A percentile compares a stretch with the other conserved stretches of the same genome.
phyloP scores from a whole-genome alignment of 1,284 basidiomycete genomes.

The Fomitopsis palustris region DNA sequence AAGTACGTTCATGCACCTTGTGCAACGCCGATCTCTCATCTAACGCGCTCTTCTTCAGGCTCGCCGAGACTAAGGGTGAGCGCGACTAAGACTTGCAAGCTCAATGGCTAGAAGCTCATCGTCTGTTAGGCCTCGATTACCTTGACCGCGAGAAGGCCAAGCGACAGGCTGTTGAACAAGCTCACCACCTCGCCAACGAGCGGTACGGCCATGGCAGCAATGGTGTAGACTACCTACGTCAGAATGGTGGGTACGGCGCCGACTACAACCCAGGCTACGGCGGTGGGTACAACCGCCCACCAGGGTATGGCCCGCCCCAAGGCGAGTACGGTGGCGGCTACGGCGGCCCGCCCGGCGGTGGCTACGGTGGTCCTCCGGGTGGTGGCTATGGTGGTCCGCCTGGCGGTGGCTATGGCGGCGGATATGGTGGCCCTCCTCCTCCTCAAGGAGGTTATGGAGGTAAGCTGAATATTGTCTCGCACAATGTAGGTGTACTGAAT shows the following conservation, averaged over 20 bases:
- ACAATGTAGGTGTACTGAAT: not conserved
- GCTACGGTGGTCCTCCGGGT: not conserved
- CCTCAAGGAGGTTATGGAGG: not conserved
- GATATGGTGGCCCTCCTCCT: too few relatives aligned
- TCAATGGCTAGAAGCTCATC: not conserved
- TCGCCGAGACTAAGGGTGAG: not conserved
- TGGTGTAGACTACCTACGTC: not conserved
- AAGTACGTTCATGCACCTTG: not conserved
- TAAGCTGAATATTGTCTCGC: not conserved
- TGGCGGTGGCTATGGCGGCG: not conserved
- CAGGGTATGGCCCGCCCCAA: not conserved
- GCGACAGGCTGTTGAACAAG: not conserved
- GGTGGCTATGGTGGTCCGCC: not conserved
- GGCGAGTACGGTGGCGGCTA: not conserved
- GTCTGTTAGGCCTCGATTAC: not conserved
- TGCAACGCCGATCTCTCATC: too few relatives aligned
- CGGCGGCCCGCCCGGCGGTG: not conserved
- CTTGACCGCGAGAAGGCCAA: not conserved
- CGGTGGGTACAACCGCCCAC: not conserved
- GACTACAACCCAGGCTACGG: not conserved
- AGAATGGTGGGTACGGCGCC: not conserved
- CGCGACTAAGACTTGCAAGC: not conserved
- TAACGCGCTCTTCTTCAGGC: not conserved
- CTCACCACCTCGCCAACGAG: constrained; percentile 1
- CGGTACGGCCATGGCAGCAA: not conserved